Evolutionary conservation across 257 asterid genomes (phyloP).

Genomic region (Jacaranda mimosifolia): DNA sequence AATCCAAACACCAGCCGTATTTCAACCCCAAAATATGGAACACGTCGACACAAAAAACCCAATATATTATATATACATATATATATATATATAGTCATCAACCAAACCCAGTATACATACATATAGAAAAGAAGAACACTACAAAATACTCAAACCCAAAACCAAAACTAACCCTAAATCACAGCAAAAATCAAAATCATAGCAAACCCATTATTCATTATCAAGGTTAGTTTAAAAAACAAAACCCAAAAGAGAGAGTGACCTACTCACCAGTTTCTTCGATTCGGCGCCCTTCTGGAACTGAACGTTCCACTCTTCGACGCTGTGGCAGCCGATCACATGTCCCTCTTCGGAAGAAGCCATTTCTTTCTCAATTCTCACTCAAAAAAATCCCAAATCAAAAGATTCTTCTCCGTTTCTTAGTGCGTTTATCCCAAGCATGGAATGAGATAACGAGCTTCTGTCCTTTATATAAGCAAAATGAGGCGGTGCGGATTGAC

Average conservation of each 20-base stretch:
- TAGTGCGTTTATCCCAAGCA: neutral
- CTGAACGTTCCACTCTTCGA: slow-evolving; percentile 53
- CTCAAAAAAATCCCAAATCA: neutral
- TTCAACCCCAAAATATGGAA: neutral
- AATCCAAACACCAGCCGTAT: too few species aligned
- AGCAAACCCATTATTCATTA: neutral
- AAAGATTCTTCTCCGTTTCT: neutral
- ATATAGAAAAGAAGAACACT: neutral
- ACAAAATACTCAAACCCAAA: neutral
- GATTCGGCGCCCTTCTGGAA: slow-evolving; percentile 53
- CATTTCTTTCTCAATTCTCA: slow-evolving; percentile 42
- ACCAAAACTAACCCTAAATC: neutral
- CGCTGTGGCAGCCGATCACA: slow-evolving; percentile 70
- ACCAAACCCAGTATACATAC: neutral
- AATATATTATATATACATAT: too few species aligned
- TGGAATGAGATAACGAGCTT: too few species aligned
- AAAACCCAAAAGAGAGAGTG: neutral
- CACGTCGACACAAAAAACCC: neutral
- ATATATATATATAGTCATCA: too few species aligned
- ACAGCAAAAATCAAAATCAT: neutral
- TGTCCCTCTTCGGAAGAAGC: slow-evolving; percentile 81
- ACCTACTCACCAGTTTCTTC: slow-evolving; percentile 59
- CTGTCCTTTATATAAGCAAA: slow-evolving; percentile 1
- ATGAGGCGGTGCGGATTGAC: slow-evolving; percentile 20
- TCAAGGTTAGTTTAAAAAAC: neutral